Conservation (phyloP, 2,329 filamentous ascomycete species). For the Hypomyces perniciosus region DNA sequence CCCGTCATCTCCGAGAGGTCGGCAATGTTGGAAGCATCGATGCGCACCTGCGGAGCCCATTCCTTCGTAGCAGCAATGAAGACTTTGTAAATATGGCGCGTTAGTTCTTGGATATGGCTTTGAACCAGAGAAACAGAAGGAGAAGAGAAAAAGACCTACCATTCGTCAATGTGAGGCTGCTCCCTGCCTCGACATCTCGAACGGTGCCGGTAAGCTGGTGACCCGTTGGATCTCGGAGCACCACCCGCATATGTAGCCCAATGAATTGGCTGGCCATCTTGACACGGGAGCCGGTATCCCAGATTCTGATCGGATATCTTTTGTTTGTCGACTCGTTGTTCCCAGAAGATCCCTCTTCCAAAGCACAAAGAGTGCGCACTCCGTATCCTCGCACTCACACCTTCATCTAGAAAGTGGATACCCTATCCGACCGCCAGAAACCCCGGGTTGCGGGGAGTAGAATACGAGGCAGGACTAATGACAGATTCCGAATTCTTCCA, state of each 20-base stretch:
- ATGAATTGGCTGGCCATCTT: conserved; percentile 59
- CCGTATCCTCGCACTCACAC: not conserved
- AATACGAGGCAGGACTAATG: no score
- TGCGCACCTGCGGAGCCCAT: conserved; percentile 38
- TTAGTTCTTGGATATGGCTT: not conserved
- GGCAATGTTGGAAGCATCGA: conserved; percentile 40
- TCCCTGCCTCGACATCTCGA: conserved; percentile 58
- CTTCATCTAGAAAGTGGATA: conserved; percentile 4
- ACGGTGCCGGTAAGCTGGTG: conserved; percentile 65
- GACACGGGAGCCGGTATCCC: not conserved
- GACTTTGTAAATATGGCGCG: conserved; percentile 22
- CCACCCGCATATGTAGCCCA: conserved; percentile 69
- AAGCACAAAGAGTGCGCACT: not conserved
- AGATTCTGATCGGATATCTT: not conserved
- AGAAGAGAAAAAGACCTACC: conserved; percentile 40
- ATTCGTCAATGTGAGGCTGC: conserved; percentile 64
- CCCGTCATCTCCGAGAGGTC: conserved; percentile 37
- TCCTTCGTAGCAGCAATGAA: conserved; percentile 37
- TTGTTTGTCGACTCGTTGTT: not conserved
- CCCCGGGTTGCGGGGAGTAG: not conserved
- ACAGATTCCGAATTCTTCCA: no score
- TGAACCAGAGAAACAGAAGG: not conserved
- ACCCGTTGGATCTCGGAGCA: conserved; percentile 59
- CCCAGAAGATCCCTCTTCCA: not conserved
- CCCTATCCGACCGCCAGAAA: not conserved